A percentile compares a stretch with the other conserved stretches of the same genome.
phyloP scores from a whole-genome alignment of 169 alveolate genomes.

The Cryptosporidium parvum region DNA sequence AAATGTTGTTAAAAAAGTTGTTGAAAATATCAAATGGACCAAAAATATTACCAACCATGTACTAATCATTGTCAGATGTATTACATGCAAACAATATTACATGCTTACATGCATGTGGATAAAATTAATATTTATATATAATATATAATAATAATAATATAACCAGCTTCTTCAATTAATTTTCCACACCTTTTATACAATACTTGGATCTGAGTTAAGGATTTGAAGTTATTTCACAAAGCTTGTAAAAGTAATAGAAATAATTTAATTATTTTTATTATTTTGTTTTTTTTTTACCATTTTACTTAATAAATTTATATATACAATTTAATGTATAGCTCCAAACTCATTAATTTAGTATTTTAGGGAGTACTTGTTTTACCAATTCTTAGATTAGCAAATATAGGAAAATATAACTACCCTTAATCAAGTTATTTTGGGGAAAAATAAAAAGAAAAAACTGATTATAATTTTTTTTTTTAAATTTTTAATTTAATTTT shows the following conservation, averaged over 20 bases:
- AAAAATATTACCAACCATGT: constrained; percentile 55
- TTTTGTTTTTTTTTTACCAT: not conserved
- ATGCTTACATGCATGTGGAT: not conserved
- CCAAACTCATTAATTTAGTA: not conserved
- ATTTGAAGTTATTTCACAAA: not conserved
- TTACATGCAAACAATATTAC: not conserved
- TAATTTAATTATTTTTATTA: too few relatives aligned
- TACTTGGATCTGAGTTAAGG: not conserved
- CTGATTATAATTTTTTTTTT: not conserved
- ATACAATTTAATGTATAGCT: too few relatives aligned
- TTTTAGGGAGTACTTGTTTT: not conserved
- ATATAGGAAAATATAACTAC: not conserved
- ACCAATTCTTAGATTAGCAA: not conserved
- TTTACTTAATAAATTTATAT: not conserved
- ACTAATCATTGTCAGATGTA: constrained; percentile 10
- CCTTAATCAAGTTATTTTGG: not conserved
- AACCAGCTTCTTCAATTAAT: not conserved
- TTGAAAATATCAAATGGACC: constrained; percentile 68
- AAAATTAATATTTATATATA: not conserved
- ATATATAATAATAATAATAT: not conserved
- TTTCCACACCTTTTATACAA: not conserved
- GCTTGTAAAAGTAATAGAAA: too few relatives aligned
- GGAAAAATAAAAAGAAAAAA: not conserved
- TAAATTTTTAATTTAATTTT: not conserved
- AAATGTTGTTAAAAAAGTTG: constrained; percentile 70